These are phyloP conservation scores for Dictyostelium firmibasis DNA, from an alignment of 78 protist genomes.

Conservation along the genomic window DNA sequence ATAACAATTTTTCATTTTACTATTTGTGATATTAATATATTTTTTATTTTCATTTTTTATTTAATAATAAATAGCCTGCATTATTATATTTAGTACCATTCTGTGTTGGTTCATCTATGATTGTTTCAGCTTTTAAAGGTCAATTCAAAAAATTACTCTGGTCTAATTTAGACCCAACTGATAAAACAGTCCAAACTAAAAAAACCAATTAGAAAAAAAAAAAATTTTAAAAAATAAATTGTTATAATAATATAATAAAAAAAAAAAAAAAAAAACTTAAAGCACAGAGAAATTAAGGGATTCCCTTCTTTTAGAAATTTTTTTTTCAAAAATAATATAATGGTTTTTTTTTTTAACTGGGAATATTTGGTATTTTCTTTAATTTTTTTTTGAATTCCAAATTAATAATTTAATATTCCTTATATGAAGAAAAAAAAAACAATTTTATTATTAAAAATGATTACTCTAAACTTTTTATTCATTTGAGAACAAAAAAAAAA, in stretches of 20 bases:
- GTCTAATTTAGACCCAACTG: not conserved
- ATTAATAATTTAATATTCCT: too few species aligned
- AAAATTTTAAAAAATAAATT: not conserved
- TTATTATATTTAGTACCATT: constrained; percentile 93
- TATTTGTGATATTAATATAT: not conserved
- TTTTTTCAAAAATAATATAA: too few species aligned
- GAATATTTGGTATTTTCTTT: too few species aligned
- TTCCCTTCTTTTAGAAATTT: too few species aligned
- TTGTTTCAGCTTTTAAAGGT: constrained; percentile 50
- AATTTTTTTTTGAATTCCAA: too few species aligned
- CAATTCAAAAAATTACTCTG: constrained; percentile 45
- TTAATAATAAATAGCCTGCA: constrained; percentile 85
- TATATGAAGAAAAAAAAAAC: too few species aligned
- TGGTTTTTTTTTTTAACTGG: too few species aligned
- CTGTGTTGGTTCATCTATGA: constrained; percentile 54
- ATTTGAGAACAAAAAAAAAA: too few species aligned
- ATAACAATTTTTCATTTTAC: not conserved
- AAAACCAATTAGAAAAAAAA: not conserved
- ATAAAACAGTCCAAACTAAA: not conserved
- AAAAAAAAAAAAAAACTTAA: too few species aligned
- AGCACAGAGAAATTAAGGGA: too few species aligned
- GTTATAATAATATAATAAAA: not conserved
- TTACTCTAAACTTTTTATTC: too few species aligned
- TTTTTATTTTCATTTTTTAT: not conserved
- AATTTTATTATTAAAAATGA: too few species aligned